A percentile compares a stretch with the other conserved stretches of the same genome.
Conservation (phyloP, 2,329 filamentous ascomycete species). For the Taxawa tesnikishii region DNA sequence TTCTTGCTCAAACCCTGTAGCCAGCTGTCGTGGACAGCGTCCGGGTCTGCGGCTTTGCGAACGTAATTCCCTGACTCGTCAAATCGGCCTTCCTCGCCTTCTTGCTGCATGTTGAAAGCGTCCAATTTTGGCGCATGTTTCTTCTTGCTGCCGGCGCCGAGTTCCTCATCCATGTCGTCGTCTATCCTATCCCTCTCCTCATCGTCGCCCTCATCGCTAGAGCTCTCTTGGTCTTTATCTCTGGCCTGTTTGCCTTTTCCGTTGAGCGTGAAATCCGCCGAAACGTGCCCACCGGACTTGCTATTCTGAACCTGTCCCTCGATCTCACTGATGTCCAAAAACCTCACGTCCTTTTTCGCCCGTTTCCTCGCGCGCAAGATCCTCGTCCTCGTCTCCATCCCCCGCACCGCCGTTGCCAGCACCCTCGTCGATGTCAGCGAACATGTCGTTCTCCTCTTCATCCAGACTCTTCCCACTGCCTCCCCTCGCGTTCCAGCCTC, state of each 20-base stretch:
- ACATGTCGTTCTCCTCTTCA: constrained; percentile 69
- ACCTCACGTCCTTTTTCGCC: constrained; percentile 53
- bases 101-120: constrained; percentile 84
- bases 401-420: constrained; percentile 20
- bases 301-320: constrained; percentile 66
- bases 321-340: constrained; percentile 53
- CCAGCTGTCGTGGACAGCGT: constrained; percentile 86
- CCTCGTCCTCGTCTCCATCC: constrained; percentile 42
- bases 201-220: constrained; percentile 46
- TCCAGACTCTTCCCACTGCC: constrained; percentile 36
- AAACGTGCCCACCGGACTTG: constrained; percentile 58
- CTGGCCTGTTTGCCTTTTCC: constrained; percentile 30
- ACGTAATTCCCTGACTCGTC: constrained; percentile 88
- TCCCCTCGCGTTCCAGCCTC: too few relatives aligned
- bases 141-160: constrained; percentile 83
- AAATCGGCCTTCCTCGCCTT: constrained; percentile 87
- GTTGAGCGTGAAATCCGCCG: constrained; percentile 47
- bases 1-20: constrained; percentile 86
- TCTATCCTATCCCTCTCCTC: constrained; percentile 56
- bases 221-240: constrained; percentile 54
- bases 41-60: constrained; percentile 75
- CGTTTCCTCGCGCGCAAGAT: constrained; percentile 37
- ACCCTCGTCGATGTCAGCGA: constrained; percentile 57
- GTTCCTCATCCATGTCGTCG: constrained; percentile 58
- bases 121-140: constrained; percentile 88